Evolutionary conservation across 768 basidiomycete genomes (phyloP), one percentile per base, ranked within the genome.

Genomic region (Mycena olivaceomarginata): DNA sequence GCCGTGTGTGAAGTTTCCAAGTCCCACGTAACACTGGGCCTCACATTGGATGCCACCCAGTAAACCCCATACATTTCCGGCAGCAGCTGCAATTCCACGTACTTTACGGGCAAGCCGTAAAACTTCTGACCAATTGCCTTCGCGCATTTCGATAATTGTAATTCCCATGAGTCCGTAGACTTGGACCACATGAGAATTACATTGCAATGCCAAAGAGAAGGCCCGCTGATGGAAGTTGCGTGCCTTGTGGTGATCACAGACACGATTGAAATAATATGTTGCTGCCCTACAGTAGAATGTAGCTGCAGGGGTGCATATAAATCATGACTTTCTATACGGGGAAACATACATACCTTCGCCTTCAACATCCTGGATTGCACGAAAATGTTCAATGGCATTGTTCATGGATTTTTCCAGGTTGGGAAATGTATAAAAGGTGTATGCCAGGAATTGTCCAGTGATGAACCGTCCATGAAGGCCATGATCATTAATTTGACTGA

Each of bases 151-250:
- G 31, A 37, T 48, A 10, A 16, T 9, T 3, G 72, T 1, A 16
- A 73, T 9, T 22, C 72, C 65, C 5, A 41, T 40, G 5, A 64
- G 53, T 16, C 64, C 72, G 20, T 64, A 25, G 20, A 39, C 45
- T 40, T 73, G 46, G 2, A 20, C 7, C 13, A 51, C 15, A 12
- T 13, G 15, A 51, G 48, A 51, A 7, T 15, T 51, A 16, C 48
- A 73, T 59, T 67, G 15, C 9, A 46, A 37, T n/a, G 73, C 65
- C 53, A 68, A 31, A 11, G 40, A 66, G 22, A 67, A 57, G 18
- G 66, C 73, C 7, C 65, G 53, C 6, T 15, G 4, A n/a, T 59
- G 67, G 53, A 73, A 73, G 1, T 20, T 25, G 16, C 11, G 12
- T 45, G 64, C 48, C 18, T 67, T 66, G 2, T 13, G 6, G 13